Base-by-base conservation (phyloP, 164 flowering plant species). In the Vitis rupestris region DNA sequence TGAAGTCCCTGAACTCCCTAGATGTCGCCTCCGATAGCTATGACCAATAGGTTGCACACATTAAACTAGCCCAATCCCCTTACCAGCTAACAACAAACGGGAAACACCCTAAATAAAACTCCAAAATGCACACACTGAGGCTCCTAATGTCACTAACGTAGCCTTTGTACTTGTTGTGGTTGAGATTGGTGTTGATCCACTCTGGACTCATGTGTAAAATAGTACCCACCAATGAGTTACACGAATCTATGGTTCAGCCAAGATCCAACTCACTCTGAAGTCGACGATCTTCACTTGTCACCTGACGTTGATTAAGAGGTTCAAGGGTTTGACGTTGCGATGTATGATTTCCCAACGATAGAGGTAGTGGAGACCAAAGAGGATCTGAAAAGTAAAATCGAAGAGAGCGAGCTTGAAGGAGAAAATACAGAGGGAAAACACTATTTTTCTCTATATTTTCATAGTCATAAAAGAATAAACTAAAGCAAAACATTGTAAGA, bases 131-230 rank as follows among this genome's bases (percentile, higher is more conserved):
- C 1, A 93, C 91, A 12, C 98, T 97, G 1, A 91, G 64, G 56
- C 98, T 93, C 98, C 97, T 91, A 10, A 91, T 88, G 68, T 93
- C 98, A 1, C 94, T 96, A 2, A 19, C 23, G 1, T 19, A 19
- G 23, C 1, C 23, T 19, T 19, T 1, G 1, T 19, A 19, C 23
- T 19, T 70, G 0, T 97, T 96, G 9, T 90, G 87, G 51, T 91
- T 91, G 55, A 87, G 80, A 76, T 93, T 94, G 3, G 98, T 88
- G 64, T 94, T 87, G 70, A 93, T 89, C 68, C 95, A 58, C 68
- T 93, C 93, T 0, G 97, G 93, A 50, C 97, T 91, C 98, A 91
- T 93, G 71, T 91, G 91, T 4, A 97, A 95, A 37, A 89, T 87
- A 4, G 97, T 93, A 14, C 98, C 97, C 0, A 90, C 95, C 5